Percentiles rank a stretch among this genome's conserved stretches.
phyloP scores from a whole-genome alignment of 495 filamentous ascomycete genomes.

The Podospora bellae-mahoneyi region DNA sequence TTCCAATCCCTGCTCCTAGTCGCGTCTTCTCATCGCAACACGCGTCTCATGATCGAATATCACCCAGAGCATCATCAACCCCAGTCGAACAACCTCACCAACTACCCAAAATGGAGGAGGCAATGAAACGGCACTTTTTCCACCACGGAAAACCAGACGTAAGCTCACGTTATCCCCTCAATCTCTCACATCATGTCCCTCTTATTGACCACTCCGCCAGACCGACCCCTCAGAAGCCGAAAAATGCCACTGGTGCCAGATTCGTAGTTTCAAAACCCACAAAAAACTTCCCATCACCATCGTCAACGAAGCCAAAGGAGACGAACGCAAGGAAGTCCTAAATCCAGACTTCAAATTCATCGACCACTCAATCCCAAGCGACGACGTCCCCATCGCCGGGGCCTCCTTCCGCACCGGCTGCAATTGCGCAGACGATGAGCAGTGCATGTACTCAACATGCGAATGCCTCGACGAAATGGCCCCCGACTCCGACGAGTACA shows the following conservation, averaged over 20 bases:
- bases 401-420: slow-evolving; percentile 54
- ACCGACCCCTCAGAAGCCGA: slow-evolving; percentile 30
- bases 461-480: slow-evolving; percentile 53
- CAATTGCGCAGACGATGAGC: slow-evolving; percentile 43
- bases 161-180: background rate
- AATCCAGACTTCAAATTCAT: slow-evolving; percentile 55
- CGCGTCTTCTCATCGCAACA: background rate
- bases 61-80: background rate
- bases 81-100: background rate
- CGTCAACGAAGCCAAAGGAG: slow-evolving; percentile 35
- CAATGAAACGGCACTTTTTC: slow-evolving; percentile 41
- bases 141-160: slow-evolving; percentile 39
- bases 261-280: slow-evolving; percentile 45
- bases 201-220: slow-evolving; percentile 7
- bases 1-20: background rate
- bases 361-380: slow-evolving; percentile 41
- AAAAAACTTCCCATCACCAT: slow-evolving; percentile 43
- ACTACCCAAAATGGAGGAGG: slow-evolving; percentile 36
- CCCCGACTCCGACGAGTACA: slow-evolving; percentile 28
- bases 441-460: slow-evolving; percentile 50
- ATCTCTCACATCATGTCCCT: background rate
- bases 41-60: slow-evolving; percentile 4
- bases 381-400: slow-evolving; percentile 46
- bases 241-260: slow-evolving; percentile 51
- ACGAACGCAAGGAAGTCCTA: slow-evolving; percentile 35